Evolutionary conservation across 176 grass and related monocot species (phyloP), one percentile per base, ranked within the genome.

Genomic region (Avena eriantha): DNA sequence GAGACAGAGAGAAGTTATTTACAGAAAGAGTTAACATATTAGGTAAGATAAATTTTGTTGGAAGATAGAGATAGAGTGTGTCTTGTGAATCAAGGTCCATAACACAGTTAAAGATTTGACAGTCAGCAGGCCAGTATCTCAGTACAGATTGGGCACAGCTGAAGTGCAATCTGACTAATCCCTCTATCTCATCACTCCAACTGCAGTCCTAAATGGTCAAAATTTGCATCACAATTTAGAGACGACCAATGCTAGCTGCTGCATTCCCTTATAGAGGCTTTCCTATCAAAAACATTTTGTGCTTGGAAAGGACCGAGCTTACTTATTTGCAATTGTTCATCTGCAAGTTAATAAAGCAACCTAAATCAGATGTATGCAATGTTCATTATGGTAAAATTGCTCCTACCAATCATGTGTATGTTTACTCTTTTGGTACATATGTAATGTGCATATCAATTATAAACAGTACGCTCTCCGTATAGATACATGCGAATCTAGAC

Each of bases 331-430:
- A 76, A 36, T 9, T 75, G 47, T 29, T 81, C 31, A 85, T 65
- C 61, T 31, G 1, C 1, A 5, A 65, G 16, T 16, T 18, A 70
- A 49, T 58, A 57, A 48, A 88, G 48, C 19, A 69, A 17, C 45
- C 10, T 45, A 53, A 79, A 80, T 53, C 46, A 65, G 24, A 81
- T 68, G 63, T 26, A 18, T 23, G 10, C 43, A 26, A 54, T 76
- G 15, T 36, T 46, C 13, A 14, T 76, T 58, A 83, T 14, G 4
- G 61, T 78, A 70, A 78, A 78, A 10, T 19, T 88, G 81, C 29
- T 63, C 15, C 39, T 31, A 53, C 14, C 4, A 77, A 23, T 61
- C 5, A 3, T 11, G 21, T 26, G 21, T 48, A 2, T 64, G 14
- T 29, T 68, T 17, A 35, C 31, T 35, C 4, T 35, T 24, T 57